Base-by-base conservation (phyloP, 2,329 filamentous ascomycete genomes). In the Penicillium sp. region DNA sequence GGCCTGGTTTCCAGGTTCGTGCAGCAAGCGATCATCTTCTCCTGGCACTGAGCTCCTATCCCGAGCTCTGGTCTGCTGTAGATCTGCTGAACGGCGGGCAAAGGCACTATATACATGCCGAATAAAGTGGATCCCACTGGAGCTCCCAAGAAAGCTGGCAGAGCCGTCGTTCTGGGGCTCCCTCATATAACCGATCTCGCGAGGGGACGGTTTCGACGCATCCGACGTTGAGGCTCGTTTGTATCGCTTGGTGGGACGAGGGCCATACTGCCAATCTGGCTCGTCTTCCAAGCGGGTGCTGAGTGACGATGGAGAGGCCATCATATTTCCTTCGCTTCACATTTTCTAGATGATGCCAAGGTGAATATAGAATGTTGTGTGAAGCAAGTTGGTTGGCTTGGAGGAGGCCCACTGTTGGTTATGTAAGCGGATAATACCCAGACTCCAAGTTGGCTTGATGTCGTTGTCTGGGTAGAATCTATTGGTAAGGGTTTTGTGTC, bases 101-200 rank as follows among this genome's bases (percentile, higher is more conserved):
- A 85, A 75, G 1, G 81, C 77, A 31, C 79, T 70, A 43, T 84
- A 83, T 1, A 85, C 83, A 21, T 80, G 79, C 6, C 81, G 78
- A 33, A 85, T 81, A 62, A 85, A 85, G 63, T 84, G 79, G n/a
- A 85, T 85, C 1, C 83, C 83, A 58, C 83, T 85, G 16, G 81
- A 80, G 50, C 82, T 85, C 4, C 83, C 83, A 4, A 85, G 77
- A 54, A 86, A 86, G 0, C 80, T 81, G 14, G 82, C 78, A 3
- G 78, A 78, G 23, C 77, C 79, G 29, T 77, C 74, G 27, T 76
- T 76, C 16, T 75, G 76, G 27, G 77, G 72, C 60, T 81, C 79
- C 57, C 83, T 77, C 81, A 85, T 85, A 54, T 83, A 68, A 10
- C 80, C 80, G 27, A 81, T 74, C 57, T 81, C 78, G 19, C 75